phyloP scores from a whole-genome alignment of 2,329 filamentous ascomycete species.

The Botrytis cinerea region DNA sequence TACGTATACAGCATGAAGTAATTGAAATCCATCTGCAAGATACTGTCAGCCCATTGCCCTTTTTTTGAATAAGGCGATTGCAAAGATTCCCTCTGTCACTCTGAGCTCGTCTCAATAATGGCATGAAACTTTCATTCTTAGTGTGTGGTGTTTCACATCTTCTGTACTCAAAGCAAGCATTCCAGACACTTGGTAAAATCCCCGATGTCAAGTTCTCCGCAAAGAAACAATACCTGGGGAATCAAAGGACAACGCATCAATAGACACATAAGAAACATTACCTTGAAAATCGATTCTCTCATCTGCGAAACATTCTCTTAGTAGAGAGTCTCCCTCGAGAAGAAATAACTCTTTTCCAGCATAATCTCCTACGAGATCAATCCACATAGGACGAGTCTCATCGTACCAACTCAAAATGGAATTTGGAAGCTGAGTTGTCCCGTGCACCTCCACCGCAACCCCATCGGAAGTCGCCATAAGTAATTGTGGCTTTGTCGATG shows the following conservation, averaged over 20 bases:
- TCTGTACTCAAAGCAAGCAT: background rate
- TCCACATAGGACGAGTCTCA: constrained; percentile 46
- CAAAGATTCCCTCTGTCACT: background rate
- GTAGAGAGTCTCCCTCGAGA: constrained; percentile 72
- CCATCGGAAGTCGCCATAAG: constrained; percentile 21
- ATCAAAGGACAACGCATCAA: background rate
- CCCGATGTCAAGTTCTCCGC: constrained; percentile 6
- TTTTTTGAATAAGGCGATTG: background rate
- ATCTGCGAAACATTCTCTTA: constrained; percentile 64
- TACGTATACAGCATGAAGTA: constrained; percentile 69
- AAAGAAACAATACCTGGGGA: background rate
- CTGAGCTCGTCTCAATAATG: background rate
- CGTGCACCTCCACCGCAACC: constrained; percentile 18
- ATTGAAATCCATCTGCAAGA: constrained; percentile 61
- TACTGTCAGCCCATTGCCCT: constrained; percentile 27
- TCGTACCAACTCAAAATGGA: constrained; percentile 45
- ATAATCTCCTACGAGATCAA: constrained; percentile 75
- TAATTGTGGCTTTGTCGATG: constrained; percentile 18
- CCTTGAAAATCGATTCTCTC: constrained; percentile 62
- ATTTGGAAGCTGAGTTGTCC: constrained; percentile 28
- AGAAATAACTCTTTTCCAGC: constrained; percentile 72
- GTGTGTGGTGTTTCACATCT: background rate
- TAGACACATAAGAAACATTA: constrained; percentile 34
- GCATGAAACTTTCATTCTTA: background rate
- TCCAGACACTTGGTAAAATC: background rate